Evolutionary conservation across 2,329 filamentous ascomycete species (phyloP).

Genomic region (Gaeumannomyces sp.): DNA sequence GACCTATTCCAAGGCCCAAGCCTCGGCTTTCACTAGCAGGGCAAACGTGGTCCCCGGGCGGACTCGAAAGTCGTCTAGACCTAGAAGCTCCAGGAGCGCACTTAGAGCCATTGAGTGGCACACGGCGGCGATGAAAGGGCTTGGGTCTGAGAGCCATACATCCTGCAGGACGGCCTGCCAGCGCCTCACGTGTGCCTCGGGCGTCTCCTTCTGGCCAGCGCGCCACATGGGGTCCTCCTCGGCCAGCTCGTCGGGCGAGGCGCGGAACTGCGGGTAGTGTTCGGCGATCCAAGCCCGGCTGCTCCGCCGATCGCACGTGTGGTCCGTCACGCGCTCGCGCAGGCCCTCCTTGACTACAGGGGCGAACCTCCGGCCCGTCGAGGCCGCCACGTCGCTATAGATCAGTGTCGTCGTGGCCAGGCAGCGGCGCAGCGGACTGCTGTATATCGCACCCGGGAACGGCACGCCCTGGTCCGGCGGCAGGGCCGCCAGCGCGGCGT

Average conservation of each 20-base stretch:
- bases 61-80: not conserved
- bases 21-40: not conserved
- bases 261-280: conserved; percentile 41
- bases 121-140: conserved; percentile 41
- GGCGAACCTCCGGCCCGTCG: conserved; percentile 27
- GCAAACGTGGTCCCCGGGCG: not conserved
- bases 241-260: conserved; percentile 44
- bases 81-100: conserved; percentile 33
- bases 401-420: conserved; percentile 49
- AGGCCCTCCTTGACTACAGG: conserved; percentile 53
- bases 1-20: not conserved
- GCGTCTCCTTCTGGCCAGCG: conserved; percentile 40
- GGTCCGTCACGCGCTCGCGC: conserved; percentile 52
- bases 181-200: conserved; percentile 37
- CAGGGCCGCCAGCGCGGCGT: not conserved
- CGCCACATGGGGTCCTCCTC: conserved; percentile 51
- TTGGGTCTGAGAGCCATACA: conserved; percentile 34
- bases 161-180: conserved; percentile 38
- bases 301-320: conserved; percentile 55
- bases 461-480: conserved; percentile 37
- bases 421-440: conserved; percentile 52
- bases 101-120: conserved; percentile 42
- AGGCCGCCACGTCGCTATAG: conserved; percentile 25
- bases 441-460: conserved; percentile 48
- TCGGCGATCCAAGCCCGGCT: conserved; percentile 39